Conservation (phyloP, 2,329 filamentous ascomycete genomes). For the Claviceps sp. region DNA sequence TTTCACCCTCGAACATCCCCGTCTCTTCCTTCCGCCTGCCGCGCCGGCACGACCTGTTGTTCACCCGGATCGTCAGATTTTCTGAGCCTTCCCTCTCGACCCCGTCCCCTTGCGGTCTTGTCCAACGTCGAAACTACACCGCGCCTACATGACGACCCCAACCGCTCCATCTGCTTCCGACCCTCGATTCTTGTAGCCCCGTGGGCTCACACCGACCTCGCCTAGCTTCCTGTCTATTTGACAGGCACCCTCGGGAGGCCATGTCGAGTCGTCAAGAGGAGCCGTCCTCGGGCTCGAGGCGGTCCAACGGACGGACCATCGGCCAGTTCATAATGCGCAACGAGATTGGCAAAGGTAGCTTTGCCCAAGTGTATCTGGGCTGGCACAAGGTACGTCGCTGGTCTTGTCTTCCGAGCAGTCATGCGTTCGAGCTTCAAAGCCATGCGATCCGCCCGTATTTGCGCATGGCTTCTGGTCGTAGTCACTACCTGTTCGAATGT, state of each 20-base stretch:
- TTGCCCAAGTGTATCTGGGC: slow-evolving; percentile 86
- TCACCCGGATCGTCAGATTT: neutral
- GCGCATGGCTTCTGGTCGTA: neutral
- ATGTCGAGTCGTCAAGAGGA: slow-evolving; percentile 27
- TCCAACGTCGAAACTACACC: slow-evolving; percentile 3
- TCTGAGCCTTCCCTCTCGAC: neutral
- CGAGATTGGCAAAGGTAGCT: slow-evolving; percentile 95
- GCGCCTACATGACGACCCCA: slow-evolving; percentile 27
- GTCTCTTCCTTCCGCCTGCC: neutral
- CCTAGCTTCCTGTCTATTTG: slow-evolving; percentile 19
- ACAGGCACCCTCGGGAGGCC: slow-evolving; percentile 20
- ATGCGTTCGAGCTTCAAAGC: too few relatives aligned
- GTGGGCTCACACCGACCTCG: slow-evolving; percentile 19
- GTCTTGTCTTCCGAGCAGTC: neutral
- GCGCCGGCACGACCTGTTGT: slow-evolving; percentile 10
- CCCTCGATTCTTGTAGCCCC: slow-evolving; percentile 24
- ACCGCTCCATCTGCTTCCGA: slow-evolving; percentile 20
- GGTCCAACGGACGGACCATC: slow-evolving; percentile 28
- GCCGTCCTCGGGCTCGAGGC: slow-evolving; percentile 22
- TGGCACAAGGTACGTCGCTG: slow-evolving; percentile 53
- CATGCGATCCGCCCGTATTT: too few relatives aligned
- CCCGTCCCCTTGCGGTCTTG: slow-evolving; percentile 8
- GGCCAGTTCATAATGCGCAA: slow-evolving; percentile 72
- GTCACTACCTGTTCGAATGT: neutral
- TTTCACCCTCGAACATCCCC: slow-evolving; percentile 6